Conservation (phyloP, 768 basidiomycete genomes). For the Rhizopogon vulgaris region DNA sequence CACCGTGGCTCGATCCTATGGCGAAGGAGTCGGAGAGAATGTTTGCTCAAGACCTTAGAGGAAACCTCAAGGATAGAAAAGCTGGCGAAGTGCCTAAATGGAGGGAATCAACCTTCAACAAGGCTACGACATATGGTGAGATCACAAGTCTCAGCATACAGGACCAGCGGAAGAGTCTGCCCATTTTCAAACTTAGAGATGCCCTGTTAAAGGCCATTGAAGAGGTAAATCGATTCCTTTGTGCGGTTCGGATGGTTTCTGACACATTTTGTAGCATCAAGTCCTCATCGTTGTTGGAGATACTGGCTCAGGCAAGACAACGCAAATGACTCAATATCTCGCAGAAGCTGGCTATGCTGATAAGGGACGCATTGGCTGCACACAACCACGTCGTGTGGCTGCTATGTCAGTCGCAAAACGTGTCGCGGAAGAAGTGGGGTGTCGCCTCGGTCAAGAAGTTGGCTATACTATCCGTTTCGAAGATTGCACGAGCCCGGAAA, state of each 20-base stretch:
- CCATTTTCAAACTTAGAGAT: constrained; percentile 93
- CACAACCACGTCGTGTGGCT: constrained; percentile 97
- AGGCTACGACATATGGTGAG: constrained; percentile 93
- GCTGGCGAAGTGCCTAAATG: constrained; percentile 81
- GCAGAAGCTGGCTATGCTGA: constrained; percentile 94
- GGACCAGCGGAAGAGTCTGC: constrained; percentile 86
- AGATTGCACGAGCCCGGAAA: constrained; percentile 98
- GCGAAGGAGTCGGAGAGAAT: constrained; percentile 77
- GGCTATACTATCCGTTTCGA: constrained; percentile 99
- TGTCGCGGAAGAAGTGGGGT: constrained; percentile 97
- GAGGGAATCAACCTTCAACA: constrained; percentile 91
- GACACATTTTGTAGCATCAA: constrained; percentile 47
- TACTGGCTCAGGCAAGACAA: constrained; percentile 98
- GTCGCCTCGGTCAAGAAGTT: constrained; percentile 94
- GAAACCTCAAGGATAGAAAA: constrained; percentile 76
- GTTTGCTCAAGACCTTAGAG: constrained; percentile 91
- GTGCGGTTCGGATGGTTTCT: constrained; percentile 4
- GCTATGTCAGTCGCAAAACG: constrained; percentile 99
- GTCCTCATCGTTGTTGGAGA: constrained; percentile 98
- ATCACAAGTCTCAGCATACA: constrained; percentile 86
- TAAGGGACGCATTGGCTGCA: constrained; percentile 88
- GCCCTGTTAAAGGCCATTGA: constrained; percentile 84
- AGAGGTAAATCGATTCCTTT: constrained; percentile 53
- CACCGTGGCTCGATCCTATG: constrained; percentile 99
- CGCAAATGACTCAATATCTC: constrained; percentile 98